Evolutionary conservation across 306 rosid species (phyloP), one percentile per base, ranked within the genome.

Genomic region (Quercus variabilis): DNA sequence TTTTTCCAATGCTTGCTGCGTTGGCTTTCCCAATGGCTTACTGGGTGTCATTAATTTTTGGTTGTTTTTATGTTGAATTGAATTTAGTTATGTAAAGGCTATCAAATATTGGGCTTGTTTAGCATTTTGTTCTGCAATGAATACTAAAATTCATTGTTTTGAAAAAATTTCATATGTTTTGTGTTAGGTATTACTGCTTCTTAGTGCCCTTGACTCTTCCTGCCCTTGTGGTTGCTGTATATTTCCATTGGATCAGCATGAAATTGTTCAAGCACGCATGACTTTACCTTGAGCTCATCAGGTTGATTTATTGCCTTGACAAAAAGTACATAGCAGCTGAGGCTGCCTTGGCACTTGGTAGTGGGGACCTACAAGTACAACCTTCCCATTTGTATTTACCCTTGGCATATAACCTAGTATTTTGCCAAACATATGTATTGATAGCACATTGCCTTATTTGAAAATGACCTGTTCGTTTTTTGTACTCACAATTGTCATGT

Each of bases 241-340:
- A 92, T 81, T 91, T 91, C 69, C 97, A 91, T 79, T 91, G 98
- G 98, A 94, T 94, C 74, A 86, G 91, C 88, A 91, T 94, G 98
- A 94, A 94, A 80, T 52, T 94, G 85, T 94, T 94, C 88, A 94
- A 94, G 76, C 97, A 94, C 71, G 98, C 98, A 26, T 94, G 84
- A 87, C 71, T 64, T 65, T 26, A 5, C 51, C 1, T 55, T 52
- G 72, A 33, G 23, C 52, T 6, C 56, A 18, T 52, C 78, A 67
- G 7, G 49, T 67, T 19, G n/a, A 67, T 23, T 67, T 18, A 67
- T 67, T 17, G 49, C 28, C 72, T 35, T 67, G 7, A 33, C 71
- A 35, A 33, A n/a, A 33, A 33, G 54, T 49, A 12, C 17, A 49
- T 12, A 49, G 54, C 3, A 49, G 54, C 54, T 49, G 17, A 49